phyloP scores from a whole-genome alignment of 176 grass and related monocot genomes.

The Oropetium thomaeum region DNA sequence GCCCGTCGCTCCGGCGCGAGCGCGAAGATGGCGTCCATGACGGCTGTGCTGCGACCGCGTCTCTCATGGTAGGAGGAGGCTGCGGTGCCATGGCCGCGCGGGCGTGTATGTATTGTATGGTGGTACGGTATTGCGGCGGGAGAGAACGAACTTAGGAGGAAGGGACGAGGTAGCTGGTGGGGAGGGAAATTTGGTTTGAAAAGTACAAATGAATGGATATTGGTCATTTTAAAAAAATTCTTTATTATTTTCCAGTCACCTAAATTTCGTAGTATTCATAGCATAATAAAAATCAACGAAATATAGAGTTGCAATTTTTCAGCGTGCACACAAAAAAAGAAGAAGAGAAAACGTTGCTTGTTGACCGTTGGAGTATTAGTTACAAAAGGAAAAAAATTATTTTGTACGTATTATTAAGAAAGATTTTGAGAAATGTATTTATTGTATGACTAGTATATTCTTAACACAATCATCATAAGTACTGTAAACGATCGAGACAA shows the following conservation, averaged over 20 bases:
- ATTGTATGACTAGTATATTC: no score
- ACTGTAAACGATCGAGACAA: no score
- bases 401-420: no score
- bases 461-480: no score
- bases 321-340: background rate
- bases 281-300: background rate
- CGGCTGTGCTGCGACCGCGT: background rate
- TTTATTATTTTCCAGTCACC: background rate
- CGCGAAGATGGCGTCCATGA: constrained; percentile 42
- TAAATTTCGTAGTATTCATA: background rate
- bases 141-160: constrained; percentile 5
- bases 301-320: background rate
- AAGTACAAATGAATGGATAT: constrained; percentile 25
- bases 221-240: no score
- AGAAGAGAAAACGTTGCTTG: background rate
- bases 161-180: background rate
- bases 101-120: background rate
- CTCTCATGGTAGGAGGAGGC: constrained; percentile 5
- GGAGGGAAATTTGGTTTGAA: constrained; percentile 15
- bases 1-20: constrained; percentile 26
- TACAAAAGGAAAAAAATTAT: no score
- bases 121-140: background rate
- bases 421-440: no score
- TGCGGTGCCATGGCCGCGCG: background rate
- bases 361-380: background rate